Evolutionary conservation across 805 yeast species (phyloP).

Genomic region (Teunomyces funiuensis): DNA sequence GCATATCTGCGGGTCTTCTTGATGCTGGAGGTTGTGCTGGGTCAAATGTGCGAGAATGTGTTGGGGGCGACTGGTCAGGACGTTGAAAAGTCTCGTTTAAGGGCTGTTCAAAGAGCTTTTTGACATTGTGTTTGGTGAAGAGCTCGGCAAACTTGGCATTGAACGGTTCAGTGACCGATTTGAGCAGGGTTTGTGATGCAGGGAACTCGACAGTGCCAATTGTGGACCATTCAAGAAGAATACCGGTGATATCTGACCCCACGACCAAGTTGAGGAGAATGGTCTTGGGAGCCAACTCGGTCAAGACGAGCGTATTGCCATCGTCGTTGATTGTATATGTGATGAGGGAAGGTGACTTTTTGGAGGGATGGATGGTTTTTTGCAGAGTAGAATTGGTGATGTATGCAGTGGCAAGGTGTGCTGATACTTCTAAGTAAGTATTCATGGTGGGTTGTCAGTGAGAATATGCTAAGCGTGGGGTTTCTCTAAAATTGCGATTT

Average conservation of each 20-base stretch:
- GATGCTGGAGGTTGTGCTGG: constrained; percentile 1
- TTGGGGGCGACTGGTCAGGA: background rate
- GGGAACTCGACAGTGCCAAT: constrained; percentile 3
- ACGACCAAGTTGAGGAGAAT: constrained; percentile 13
- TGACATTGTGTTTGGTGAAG: background rate
- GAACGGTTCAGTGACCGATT: background rate
- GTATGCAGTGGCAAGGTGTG: background rate
- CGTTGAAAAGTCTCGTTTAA: background rate
- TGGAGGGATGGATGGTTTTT: background rate
- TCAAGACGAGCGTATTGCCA: background rate
- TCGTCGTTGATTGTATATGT: background rate
- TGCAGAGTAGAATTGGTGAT: background rate
- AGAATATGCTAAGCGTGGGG: background rate
- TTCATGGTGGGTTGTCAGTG: background rate
- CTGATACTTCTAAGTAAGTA: background rate
- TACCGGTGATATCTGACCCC: constrained; percentile 5
- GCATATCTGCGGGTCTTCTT: constrained; percentile 40
- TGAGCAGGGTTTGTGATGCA: background rate
- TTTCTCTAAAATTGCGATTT: background rate
- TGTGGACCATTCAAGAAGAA: constrained; percentile 4
- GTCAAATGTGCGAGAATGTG: constrained; percentile 5
- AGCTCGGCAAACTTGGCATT: background rate
- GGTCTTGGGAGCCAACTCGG: constrained; percentile 9
- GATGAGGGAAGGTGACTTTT: background rate
- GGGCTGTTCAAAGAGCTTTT: constrained; percentile 1